phyloP scores from a whole-genome alignment of 352 stramenopile genomes.

The Pythium phragmiticola region DNA sequence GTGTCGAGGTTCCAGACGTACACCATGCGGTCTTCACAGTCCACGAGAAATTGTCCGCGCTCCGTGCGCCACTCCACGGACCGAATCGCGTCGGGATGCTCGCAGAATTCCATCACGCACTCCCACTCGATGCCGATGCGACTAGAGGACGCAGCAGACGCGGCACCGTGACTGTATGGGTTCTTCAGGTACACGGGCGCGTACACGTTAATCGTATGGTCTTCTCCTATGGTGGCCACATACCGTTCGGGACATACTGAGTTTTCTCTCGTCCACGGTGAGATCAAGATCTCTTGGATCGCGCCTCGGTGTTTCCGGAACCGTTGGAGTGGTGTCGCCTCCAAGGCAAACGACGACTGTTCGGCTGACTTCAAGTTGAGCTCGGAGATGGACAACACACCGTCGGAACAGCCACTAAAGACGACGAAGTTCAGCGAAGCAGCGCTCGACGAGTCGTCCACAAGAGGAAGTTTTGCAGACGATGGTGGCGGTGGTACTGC shows the following conservation, averaged over 20 bases:
- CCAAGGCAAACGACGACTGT: slow-evolving; percentile 35
- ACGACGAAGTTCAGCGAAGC: slow-evolving; percentile 59
- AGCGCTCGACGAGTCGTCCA: slow-evolving; percentile 21
- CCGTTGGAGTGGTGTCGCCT: slow-evolving; percentile 43
- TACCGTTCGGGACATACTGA: slow-evolving; percentile 50
- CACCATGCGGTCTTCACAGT: slow-evolving; percentile 74
- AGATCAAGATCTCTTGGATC: slow-evolving; percentile 68
- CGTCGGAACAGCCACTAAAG: slow-evolving; percentile 66
- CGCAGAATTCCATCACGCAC: slow-evolving; percentile 58
- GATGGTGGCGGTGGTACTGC: slow-evolving; percentile 9
- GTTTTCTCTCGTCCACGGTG: slow-evolving; percentile 34
- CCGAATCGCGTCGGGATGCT: slow-evolving; percentile 55
- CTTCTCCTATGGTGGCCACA: slow-evolving; percentile 58
- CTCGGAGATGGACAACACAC: slow-evolving; percentile 55
- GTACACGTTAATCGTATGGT: slow-evolving; percentile 62
- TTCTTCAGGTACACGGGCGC: slow-evolving; percentile 54
- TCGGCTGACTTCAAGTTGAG: slow-evolving; percentile 35
- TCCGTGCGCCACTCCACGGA: slow-evolving; percentile 65
- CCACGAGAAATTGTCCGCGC: slow-evolving; percentile 52
- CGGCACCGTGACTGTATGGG: slow-evolving; percentile 21
- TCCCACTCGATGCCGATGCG: slow-evolving; percentile 46
- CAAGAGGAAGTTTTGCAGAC: background rate
- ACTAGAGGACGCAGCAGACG: background rate
- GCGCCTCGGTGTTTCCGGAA: slow-evolving; percentile 62
- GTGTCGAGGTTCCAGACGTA: slow-evolving; percentile 81